Conservation (phyloP, 345 rosid genomes). For the Boechera stricta region DNA sequence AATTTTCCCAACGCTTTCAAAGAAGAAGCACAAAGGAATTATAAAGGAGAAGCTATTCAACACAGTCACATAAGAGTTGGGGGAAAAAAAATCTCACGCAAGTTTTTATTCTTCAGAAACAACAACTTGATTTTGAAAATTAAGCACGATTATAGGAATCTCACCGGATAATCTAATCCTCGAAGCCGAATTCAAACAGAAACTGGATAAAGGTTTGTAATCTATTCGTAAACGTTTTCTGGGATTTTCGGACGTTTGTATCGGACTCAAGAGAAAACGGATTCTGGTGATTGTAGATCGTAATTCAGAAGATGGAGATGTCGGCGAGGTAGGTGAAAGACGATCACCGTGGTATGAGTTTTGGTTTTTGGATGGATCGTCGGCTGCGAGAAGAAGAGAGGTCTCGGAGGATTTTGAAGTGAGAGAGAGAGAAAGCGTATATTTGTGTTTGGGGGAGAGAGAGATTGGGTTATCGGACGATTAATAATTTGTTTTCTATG, state of each 20-base stretch:
- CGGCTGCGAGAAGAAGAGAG: constrained; percentile 5
- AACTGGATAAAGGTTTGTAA: constrained; percentile 19
- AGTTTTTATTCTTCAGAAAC: constrained; percentile 7
- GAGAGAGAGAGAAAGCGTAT: neutral
- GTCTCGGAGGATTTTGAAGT: constrained; percentile 4
- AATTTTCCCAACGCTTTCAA: constrained; percentile 17
- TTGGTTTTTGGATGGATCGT: constrained; percentile 3
- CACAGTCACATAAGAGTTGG: constrained; percentile 30
- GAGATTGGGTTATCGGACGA: constrained; percentile 3
- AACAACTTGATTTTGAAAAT: constrained; percentile 50
- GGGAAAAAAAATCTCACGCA: constrained; percentile 40
- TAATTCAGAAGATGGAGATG: constrained; percentile 37
- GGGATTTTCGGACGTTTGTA: constrained; percentile 5
- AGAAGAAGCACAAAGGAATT: constrained; percentile 34
- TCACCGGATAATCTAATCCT: constrained; percentile 58
- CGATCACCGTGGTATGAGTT: neutral
- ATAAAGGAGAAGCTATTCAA: constrained; percentile 37
- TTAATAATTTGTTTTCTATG: neutral
- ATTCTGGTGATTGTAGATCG: constrained; percentile 33
- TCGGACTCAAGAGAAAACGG: constrained; percentile 8
- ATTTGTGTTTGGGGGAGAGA: neutral
- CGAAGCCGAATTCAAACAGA: constrained; percentile 43
- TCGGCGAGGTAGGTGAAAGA: neutral
- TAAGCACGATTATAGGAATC: constrained; percentile 53
- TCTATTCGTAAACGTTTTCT: constrained; percentile 38